Percentiles rank a stretch among this genome's conserved stretches.
Conservation (phyloP, 768 basidiomycete species). For the Hemileccinum impolitum region DNA sequence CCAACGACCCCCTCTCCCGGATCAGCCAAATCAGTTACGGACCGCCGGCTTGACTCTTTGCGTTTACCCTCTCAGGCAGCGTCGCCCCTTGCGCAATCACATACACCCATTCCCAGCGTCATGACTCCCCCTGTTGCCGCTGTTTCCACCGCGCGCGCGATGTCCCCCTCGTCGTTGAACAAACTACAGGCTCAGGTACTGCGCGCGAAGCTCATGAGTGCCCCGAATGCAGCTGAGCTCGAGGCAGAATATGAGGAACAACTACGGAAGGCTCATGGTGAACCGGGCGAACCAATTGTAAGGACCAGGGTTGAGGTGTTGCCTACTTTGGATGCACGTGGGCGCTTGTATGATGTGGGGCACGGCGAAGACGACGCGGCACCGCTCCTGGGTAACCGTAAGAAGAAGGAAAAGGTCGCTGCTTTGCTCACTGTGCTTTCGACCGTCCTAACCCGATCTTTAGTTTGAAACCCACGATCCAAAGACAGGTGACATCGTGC, state of each 20-base stretch:
- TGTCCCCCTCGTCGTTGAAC: constrained; percentile 82
- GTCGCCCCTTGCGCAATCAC: constrained; percentile 58
- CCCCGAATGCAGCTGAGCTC: constrained; percentile 70
- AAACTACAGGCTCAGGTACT: constrained; percentile 91
- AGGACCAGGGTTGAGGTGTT: constrained; percentile 75
- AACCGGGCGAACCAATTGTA: constrained; percentile 36
- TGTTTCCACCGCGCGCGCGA: constrained; percentile 38
- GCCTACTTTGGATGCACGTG: constrained; percentile 83
- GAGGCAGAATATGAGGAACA: constrained; percentile 86
- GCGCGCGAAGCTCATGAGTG: constrained; percentile 82
- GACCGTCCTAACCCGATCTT: neutral
- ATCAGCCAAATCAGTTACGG: constrained; percentile 33
- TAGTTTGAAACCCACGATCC: constrained; percentile 87
- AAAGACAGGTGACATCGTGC: constrained; percentile 85
- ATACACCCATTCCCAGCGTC: constrained; percentile 87
- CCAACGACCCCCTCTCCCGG: constrained; percentile 56
- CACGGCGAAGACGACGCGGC: constrained; percentile 60
- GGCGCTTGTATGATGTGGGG: constrained; percentile 89
- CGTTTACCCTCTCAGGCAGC: constrained; percentile 56
- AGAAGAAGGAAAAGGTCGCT: constrained; percentile 69
- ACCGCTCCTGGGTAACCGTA: constrained; percentile 62
- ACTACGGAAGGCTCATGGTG: constrained; percentile 46
- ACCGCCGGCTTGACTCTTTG: constrained; percentile 58
- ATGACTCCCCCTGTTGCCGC: constrained; percentile 64
- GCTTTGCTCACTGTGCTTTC: constrained; percentile 1